Base-by-base conservation (phyloP, 768 basidiomycete genomes). In the Leccinellum luteum region DNA sequence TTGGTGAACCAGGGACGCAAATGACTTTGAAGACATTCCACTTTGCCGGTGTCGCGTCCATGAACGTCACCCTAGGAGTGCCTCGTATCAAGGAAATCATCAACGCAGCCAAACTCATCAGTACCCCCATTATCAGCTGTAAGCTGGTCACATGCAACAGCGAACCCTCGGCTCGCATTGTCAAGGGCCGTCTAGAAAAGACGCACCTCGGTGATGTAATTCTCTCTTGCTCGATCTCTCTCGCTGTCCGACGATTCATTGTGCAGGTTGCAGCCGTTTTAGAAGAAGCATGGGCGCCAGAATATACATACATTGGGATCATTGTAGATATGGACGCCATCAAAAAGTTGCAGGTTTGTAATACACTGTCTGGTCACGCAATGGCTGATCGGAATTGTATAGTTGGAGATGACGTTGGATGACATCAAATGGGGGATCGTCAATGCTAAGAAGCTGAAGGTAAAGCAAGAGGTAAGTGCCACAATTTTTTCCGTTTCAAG, bases 21-120 rank as follows among this genome's bases (percentile, higher is more conserved):
- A 99, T 99, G 97, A 98, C 96, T 2, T 74, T 98, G 62, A 98
- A 98, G 76, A 98, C 97, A 55, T 99, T 99, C 85, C 97, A 99
- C 80, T 99, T 98, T 74, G 97, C 97, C 66, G 97, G 97, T 77
- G 96, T 99, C 60, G 97, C 97, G 8, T 96, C 95, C 35, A 99
- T 98, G 97, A 98, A 98, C 75, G 94, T 99, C 61, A 99, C 97
- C 0, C 85, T 98, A 35, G 97, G 97, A 74, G 97, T 98, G n/a
- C 97, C 97, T 3, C 96, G 97, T 67, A 98, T 99, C 76, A 98
- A 98, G 74, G 97, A 99, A 74, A 98, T 99, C 63, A 99, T 99
- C 79, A 99, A 98, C 65, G 97, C 94, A 3, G 92, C 97, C n/a
- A 99, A 97, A 72, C 74, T 80, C 38, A 98, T 99, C 74, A 94